Evolutionary conservation across 2,329 filamentous ascomycete genomes (phyloP), one percentile per base, ranked within the genome.

Genomic region (Cadophora luteo-olivacea): DNA sequence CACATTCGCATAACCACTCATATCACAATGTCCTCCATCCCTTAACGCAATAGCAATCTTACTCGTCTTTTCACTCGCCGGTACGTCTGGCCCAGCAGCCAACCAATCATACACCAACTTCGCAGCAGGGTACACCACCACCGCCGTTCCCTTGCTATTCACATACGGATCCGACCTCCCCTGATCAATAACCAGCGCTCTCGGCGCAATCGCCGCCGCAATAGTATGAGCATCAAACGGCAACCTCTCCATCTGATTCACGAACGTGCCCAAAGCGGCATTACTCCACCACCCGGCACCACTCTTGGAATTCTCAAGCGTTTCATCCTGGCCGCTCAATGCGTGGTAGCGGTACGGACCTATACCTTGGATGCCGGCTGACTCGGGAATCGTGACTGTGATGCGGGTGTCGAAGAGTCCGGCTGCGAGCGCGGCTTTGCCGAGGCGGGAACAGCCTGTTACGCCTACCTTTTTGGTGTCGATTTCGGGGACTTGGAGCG

Each of bases 21-120:
- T 80, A 70, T 84, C 83, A 71, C 83, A 85, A 69, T 85, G 83
- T 0, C 79, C 83, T 7, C 83, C 83, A 29, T 79, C 78, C 2
- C 83, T 77, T 58, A 85, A 80, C 48, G 80, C 81, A 78, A 85
- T 82, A 38, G 78, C 83, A 38, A 85, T 81, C 67, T 76, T 69
- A 3, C 52, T 65, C 38, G 55, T 65, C 36, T 54, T 54, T 7
- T 32, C 22, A n/a, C 24, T 41, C 14, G 51, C 61, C 22, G 38
- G 24, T 4, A 29, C 19, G 7, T 45, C 52, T 38, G 75, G 72
- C 2, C 74, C 75, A 9, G 69, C 77, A 14, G 75, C 77, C 5
- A 79, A 55, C 76, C 76, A 80, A 29, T 71, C 76, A 64, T 79
- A 80, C 5, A 80, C 77, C 14, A 74, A 61, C 61, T 78, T 77